phyloP scores from a whole-genome alignment of 2,329 filamentous ascomycete species.

The Penicillium brasilianum region DNA sequence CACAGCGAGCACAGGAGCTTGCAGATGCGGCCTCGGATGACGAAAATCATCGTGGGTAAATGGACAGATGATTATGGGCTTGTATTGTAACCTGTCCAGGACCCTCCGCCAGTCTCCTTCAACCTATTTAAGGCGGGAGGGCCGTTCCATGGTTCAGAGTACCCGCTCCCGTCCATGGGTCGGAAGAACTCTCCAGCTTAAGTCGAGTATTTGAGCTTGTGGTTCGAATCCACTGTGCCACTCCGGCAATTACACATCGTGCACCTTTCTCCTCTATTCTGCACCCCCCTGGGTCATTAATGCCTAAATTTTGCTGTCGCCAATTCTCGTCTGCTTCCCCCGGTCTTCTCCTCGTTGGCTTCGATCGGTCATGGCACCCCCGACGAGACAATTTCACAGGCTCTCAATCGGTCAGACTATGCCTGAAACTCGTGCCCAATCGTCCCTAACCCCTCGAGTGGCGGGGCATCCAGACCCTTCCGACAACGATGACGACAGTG shows the following conservation, averaged over 20 bases:
- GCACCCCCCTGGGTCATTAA: constrained; percentile 1
- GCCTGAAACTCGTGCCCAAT: constrained; percentile 36
- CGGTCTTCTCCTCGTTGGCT: constrained; percentile 17
- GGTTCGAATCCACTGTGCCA: constrained; percentile 7
- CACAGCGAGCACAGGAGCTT: constrained; percentile 13
- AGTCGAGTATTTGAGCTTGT: constrained; percentile 23
- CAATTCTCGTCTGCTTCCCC: neutral
- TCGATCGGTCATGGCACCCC: constrained; percentile 44
- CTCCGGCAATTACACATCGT: constrained; percentile 1
- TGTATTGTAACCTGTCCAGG: neutral
- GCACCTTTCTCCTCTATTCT: neutral
- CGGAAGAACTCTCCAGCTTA: constrained; percentile 38
- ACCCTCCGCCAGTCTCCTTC: constrained; percentile 8
- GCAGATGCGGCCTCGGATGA: constrained; percentile 5
- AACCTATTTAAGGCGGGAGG: constrained; percentile 37
- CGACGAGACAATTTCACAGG: constrained; percentile 45
- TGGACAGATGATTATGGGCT: neutral
- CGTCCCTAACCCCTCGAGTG: constrained; percentile 27
- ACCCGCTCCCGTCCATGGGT: constrained; percentile 45
- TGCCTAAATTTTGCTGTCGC: neutral
- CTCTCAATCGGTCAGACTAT: constrained; percentile 47
- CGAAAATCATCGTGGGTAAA: constrained; percentile 15
- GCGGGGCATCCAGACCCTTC: constrained; percentile 26
- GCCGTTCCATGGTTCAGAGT: constrained; percentile 36
- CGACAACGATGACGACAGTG: constrained; percentile 21